Base-by-base conservation (phyloP, 2,329 filamentous ascomycete genomes). In the Teratosphaeria pseudoeucalypti region DNA sequence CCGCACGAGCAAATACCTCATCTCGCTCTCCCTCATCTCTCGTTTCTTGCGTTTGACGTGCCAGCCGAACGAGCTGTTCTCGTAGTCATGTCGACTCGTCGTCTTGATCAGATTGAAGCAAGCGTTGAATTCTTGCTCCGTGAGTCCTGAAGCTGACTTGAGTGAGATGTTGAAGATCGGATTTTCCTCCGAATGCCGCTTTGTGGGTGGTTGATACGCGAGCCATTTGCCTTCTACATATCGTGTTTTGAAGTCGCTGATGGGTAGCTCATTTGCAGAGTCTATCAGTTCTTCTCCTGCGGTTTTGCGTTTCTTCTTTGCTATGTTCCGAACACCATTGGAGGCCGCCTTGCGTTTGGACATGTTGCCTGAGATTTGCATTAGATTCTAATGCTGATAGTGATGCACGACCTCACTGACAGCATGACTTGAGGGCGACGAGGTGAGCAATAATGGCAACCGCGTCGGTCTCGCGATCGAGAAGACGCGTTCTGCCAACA, bases 11-110 rank as follows among this genome's bases (percentile, higher is more conserved):
- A 91, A 75, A 70, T 90, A 92, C 52, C 85, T 81, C 71, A 92
- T 81, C 60, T 85, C 84, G 0, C 77, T 72, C 5, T 86, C 82
- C 61, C 75, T 75, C 88, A 92, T 90, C 76, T 92, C 88, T 12
- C 74, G 73, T 57, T 76, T 75, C 75, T 91, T 92, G 52, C 76
- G 75, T 2, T 65, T 70, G 0, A 81, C 79, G 54, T 84, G 80
- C 88, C 88, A 92, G 54, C 85, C 85, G 0, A 74, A 68, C 6
- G 77, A 77, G 2, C 87, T 89, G 16, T 73, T 71, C 58, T 82
- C 81, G 71, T 92, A 92, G 71, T 86, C 83, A 6, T 74, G 67
- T 14, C 78, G 76, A 65, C 86, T 89, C 0, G 88, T 90, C 55
- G 77, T 72, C 62, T 86, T 79, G 57, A 92, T 77, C 6, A 86